Evolutionary conservation across 805 yeast species (phyloP).

Genomic region (Cyberlindnera amylophila): DNA sequence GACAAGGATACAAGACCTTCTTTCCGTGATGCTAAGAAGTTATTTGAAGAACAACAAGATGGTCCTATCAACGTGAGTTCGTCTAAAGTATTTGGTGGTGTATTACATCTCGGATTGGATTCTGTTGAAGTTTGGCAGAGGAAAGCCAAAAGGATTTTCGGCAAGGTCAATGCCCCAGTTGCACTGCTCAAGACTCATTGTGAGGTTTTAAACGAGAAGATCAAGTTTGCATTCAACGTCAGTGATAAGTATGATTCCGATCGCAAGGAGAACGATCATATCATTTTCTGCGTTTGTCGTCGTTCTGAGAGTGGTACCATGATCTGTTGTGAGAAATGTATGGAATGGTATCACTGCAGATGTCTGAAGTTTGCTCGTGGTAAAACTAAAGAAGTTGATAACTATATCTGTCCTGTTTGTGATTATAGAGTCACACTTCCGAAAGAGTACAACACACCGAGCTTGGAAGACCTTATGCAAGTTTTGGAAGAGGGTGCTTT

Average conservation of each 20-base stretch:
- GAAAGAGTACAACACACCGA: slow-evolving; percentile 33
- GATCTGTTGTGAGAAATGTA: slow-evolving; percentile 68
- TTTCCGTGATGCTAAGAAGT: slow-evolving; percentile 26
- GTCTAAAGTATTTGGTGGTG: slow-evolving; percentile 15
- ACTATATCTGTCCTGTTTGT: slow-evolving; percentile 55
- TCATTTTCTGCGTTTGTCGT: slow-evolving; percentile 58
- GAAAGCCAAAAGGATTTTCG: slow-evolving; percentile 31
- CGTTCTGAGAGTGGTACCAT: slow-evolving; percentile 56
- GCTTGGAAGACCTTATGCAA: slow-evolving; percentile 29
- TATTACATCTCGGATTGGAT: slow-evolving; percentile 6
- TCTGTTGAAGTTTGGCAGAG: slow-evolving; percentile 37
- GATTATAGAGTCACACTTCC: slow-evolving; percentile 33
- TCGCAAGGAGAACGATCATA: slow-evolving; percentile 17
- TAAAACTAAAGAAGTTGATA: slow-evolving; percentile 28
- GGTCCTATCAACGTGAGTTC: not conserved
- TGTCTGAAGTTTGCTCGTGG: slow-evolving; percentile 46
- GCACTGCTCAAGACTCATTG: slow-evolving; percentile 29
- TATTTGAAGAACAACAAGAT: slow-evolving; percentile 23
- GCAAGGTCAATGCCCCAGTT: slow-evolving; percentile 34
- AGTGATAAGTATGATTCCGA: slow-evolving; percentile 22
- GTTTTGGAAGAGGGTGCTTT: slow-evolving; percentile 28
- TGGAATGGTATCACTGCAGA: slow-evolving; percentile 66
- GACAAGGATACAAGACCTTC: slow-evolving; percentile 30
- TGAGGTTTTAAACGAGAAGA: slow-evolving; percentile 20
- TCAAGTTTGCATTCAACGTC: slow-evolving; percentile 21